phyloP scores from a whole-genome alignment of 2,329 filamentous ascomycete species.

The Cladosporium sp. region DNA sequence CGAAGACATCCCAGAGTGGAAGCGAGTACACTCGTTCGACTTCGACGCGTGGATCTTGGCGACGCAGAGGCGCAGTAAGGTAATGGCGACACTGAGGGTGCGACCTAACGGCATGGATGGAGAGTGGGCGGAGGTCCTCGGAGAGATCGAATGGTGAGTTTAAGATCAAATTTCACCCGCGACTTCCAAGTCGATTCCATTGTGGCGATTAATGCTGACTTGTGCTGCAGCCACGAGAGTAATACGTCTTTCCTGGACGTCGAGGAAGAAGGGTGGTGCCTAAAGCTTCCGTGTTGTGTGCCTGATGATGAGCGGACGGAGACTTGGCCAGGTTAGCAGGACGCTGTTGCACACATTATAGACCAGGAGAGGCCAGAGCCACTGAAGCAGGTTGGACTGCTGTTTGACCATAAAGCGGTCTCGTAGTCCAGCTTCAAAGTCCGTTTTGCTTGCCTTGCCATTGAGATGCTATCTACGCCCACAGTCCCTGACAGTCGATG shows the following conservation, averaged over 20 bases:
- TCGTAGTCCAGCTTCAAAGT: too few species aligned
- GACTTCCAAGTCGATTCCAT: background rate
- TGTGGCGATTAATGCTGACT: background rate
- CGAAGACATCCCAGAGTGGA: constrained; percentile 37
- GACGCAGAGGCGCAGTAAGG: constrained; percentile 22
- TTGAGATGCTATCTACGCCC: too few species aligned
- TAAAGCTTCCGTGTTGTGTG: background rate
- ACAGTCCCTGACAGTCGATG: too few species aligned
- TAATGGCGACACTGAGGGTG: constrained; percentile 26
- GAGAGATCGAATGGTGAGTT: constrained; percentile 31
- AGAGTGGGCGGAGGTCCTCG: constrained; percentile 32
- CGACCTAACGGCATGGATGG: constrained; percentile 37
- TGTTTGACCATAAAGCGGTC: too few species aligned
- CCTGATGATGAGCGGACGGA: background rate
- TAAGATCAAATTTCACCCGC: background rate
- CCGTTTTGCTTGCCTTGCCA: too few species aligned
- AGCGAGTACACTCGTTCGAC: constrained; percentile 30
- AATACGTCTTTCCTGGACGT: background rate
- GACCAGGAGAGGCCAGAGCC: too few species aligned
- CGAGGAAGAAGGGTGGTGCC: background rate
- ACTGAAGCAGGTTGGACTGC: too few species aligned
- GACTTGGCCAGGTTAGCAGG: background rate
- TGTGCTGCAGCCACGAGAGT: background rate
- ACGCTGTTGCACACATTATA: too few species aligned
- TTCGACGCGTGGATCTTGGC: constrained; percentile 32